Percentiles rank a stretch among this genome's conserved stretches.
Evolutionary conservation across 345 rosid species (phyloP).

Genomic region (Eucalyptus erythrocorys): DNA sequence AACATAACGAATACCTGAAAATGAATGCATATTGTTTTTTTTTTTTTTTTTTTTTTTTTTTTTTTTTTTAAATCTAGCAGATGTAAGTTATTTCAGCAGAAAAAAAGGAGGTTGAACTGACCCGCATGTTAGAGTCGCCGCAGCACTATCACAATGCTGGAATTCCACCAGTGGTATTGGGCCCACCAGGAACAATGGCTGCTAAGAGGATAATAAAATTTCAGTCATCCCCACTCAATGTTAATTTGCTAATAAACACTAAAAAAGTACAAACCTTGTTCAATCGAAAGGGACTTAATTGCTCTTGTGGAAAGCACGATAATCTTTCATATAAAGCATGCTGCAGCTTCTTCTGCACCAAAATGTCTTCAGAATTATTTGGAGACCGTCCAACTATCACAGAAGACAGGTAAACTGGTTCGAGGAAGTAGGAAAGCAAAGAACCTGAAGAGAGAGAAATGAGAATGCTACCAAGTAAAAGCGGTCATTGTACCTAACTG

Average conservation of each 20-base stretch:
- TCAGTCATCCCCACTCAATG: neutral
- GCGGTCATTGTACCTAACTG: neutral
- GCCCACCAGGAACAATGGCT: constrained; percentile 65
- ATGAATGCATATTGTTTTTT: neutral
- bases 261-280: constrained; percentile 34
- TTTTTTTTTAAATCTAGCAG: neutral
- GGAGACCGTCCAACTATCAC: constrained; percentile 56
- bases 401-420: constrained; percentile 69
- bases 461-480: neutral
- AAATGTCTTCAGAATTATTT: constrained; percentile 15
- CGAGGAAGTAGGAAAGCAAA: constrained; percentile 55
- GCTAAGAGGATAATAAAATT: constrained; percentile 11
- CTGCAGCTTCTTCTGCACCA: constrained; percentile 33
- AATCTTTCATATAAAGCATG: constrained; percentile 45
- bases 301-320: constrained; percentile 25
- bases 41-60: too few species aligned
- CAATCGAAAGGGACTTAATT: constrained; percentile 28
- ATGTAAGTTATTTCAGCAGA: neutral
- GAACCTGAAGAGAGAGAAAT: constrained; percentile 48
- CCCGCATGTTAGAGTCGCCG: constrained; percentile 90
- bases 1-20: constrained; percentile 71
- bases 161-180: constrained; percentile 67
- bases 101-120: constrained; percentile 1
- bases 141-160: constrained; percentile 79
- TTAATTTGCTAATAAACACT: neutral